These are phyloP conservation scores for Dryadomyces quercus-mongolicae DNA, from an alignment of 2,329 filamentous ascomycete species.

Conservation along the genomic window DNA sequence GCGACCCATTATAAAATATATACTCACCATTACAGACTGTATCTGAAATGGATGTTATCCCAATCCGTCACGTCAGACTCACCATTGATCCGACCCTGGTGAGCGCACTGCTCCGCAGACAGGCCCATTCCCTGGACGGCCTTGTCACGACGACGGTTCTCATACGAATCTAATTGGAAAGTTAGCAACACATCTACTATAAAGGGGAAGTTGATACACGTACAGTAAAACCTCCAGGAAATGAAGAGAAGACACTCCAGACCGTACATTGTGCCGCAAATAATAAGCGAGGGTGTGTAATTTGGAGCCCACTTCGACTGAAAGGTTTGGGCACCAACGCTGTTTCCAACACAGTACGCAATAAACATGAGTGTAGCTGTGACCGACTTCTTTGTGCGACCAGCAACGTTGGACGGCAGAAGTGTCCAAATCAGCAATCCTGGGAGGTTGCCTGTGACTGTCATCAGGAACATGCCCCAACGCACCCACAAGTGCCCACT, in stretches of 20 bases:
- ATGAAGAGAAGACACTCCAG: conserved; percentile 7
- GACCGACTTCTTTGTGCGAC: conserved; percentile 10
- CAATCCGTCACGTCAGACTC: conserved; percentile 9
- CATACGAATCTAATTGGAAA: not conserved
- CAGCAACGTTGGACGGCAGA: conserved; percentile 9
- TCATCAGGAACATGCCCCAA: conserved; percentile 21
- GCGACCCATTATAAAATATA: not conserved
- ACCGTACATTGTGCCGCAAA: conserved; percentile 7
- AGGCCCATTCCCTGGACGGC: conserved; percentile 4
- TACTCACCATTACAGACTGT: conserved; percentile 3
- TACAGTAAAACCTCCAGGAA: conserved; percentile 6
- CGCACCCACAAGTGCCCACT: conserved; percentile 17
- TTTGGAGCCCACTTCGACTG: conserved; percentile 6
- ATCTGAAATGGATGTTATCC: conserved; percentile 10
- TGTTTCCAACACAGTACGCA: conserved; percentile 9
- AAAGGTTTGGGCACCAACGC: conserved; percentile 9
- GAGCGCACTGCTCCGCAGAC: conserved; percentile 3
- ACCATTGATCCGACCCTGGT: conserved; percentile 9
- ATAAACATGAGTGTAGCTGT: conserved; percentile 9
- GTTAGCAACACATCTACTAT: not conserved
- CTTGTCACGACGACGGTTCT: conserved; percentile 4
- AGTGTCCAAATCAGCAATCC: conserved; percentile 8
- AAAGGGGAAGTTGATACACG: not conserved
- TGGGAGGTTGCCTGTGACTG: conserved; percentile 8
- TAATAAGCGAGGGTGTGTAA: conserved; percentile 9